Evolutionary conservation across 2,329 filamentous ascomycete genomes (phyloP).

Genomic region (Apiospora koreana): DNA sequence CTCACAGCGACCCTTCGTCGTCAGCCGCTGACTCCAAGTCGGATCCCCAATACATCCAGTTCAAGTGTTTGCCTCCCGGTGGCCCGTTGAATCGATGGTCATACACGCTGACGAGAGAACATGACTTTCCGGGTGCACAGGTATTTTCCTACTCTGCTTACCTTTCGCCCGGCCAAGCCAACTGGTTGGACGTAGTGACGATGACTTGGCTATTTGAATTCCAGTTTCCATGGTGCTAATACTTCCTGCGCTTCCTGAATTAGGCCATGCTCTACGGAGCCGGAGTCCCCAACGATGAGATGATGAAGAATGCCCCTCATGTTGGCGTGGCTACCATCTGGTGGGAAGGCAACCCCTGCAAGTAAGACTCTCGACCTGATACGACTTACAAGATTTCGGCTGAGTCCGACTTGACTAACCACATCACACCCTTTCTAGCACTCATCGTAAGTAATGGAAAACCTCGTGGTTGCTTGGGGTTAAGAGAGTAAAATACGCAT

Average conservation of each 20-base stretch:
- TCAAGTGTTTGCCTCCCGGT: slow-evolving; percentile 51
- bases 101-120: slow-evolving; percentile 74
- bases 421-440: slow-evolving; percentile 19
- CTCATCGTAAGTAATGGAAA: slow-evolving; percentile 27
- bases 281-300: slow-evolving; percentile 77
- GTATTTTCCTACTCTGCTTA: slow-evolving; percentile 44
- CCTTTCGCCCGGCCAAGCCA: background rate
- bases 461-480: no score
- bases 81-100: slow-evolving; percentile 81
- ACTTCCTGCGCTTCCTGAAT: background rate
- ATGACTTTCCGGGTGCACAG: slow-evolving; percentile 92
- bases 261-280: slow-evolving; percentile 95
- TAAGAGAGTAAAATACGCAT: no score
- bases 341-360: slow-evolving; percentile 98
- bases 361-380: slow-evolving; percentile 53
- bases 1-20: background rate
- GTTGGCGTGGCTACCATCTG: slow-evolving; percentile 90
- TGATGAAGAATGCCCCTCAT: slow-evolving; percentile 89
- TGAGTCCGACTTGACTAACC: background rate
- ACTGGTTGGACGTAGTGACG: background rate
- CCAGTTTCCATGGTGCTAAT: background rate
- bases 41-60: slow-evolving; percentile 55
- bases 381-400: background rate
- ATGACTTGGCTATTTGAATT: background rate
- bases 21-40: slow-evolving; percentile 40